phyloP scores from a whole-genome alignment of 345 rosid species.

The Capsella bursapastoris region DNA sequence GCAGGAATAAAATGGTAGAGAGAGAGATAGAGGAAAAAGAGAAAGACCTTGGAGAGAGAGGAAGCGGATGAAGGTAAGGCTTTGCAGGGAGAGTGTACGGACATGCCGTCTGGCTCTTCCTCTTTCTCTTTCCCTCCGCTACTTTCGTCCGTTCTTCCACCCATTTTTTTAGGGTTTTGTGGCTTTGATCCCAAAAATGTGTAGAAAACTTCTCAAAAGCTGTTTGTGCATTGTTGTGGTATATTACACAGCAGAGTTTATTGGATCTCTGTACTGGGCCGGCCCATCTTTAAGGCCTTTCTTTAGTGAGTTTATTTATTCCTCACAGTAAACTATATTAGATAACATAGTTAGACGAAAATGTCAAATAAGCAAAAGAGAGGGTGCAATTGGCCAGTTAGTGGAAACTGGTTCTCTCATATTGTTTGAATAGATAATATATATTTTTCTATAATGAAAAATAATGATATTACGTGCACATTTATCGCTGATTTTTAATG shows the following conservation, averaged over 20 bases:
- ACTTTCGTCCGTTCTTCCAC: conserved; percentile 46
- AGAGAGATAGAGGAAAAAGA: conserved; percentile 22
- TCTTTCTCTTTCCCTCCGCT: conserved; percentile 48
- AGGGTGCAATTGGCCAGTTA: no score
- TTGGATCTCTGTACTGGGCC: conserved; percentile 21
- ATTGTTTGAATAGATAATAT: no score
- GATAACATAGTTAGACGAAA: no score
- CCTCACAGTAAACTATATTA: no score
- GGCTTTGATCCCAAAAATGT: conserved; percentile 26
- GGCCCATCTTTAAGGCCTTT: conserved; percentile 9
- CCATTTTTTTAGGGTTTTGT: conserved; percentile 47
- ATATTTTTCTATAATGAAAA: no score
- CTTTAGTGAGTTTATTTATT: not conserved
- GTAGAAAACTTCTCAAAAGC: not conserved
- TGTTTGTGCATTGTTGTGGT: conserved; percentile 1
- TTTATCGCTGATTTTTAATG: no score
- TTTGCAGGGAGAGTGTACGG: conserved; percentile 95
- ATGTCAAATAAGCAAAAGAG: no score
- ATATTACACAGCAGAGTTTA: not conserved
- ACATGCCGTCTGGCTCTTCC: conserved; percentile 90
- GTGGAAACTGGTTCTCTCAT: no score
- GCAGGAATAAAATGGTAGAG: not conserved
- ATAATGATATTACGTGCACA: no score
- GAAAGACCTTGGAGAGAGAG: conserved; percentile 81
- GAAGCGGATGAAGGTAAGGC: conserved; percentile 96